Percentiles rank a stretch among this genome's conserved stretches.
Conservation (phyloP, 2,329 filamentous ascomycete species). For the Coniochaeta pulveracea region DNA sequence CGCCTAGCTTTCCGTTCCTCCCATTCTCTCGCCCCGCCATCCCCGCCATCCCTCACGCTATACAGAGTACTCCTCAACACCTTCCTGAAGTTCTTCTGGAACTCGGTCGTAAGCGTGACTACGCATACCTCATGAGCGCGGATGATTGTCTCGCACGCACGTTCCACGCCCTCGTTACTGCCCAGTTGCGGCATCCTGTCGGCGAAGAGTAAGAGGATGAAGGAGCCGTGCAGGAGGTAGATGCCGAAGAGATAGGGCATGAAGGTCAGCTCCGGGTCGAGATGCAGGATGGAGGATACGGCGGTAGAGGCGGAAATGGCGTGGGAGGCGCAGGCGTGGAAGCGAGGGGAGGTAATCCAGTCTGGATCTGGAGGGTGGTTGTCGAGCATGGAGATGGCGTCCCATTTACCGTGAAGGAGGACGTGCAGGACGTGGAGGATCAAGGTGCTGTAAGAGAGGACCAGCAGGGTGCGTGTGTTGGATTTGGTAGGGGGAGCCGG, state of each 20-base stretch:
- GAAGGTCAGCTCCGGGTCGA: conserved; percentile 37
- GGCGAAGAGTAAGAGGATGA: conserved; percentile 35
- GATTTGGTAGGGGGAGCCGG: conserved; percentile 8
- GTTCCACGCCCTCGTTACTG: conserved; percentile 30
- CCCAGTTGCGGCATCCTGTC: conserved; percentile 36
- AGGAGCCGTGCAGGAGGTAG: conserved; percentile 38
- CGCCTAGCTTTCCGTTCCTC: conserved; percentile 32
- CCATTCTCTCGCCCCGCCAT: conserved; percentile 25
- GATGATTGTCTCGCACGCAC: conserved; percentile 37
- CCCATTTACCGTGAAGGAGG: conserved; percentile 36
- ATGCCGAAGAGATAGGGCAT: conserved; percentile 42
- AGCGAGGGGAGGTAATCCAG: conserved; percentile 34
- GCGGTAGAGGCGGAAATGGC: conserved; percentile 33
- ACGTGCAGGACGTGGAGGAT: conserved; percentile 36
- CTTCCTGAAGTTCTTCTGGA: conserved; percentile 44
- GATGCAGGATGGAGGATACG: conserved; percentile 30
- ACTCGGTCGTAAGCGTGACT: conserved; percentile 36
- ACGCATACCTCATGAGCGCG: conserved; percentile 38
- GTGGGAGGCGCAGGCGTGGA: conserved; percentile 32
- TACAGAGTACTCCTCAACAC: conserved; percentile 37
- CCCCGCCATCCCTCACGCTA: no score
- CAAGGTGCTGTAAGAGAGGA: conserved; percentile 34
- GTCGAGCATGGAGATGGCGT: conserved; percentile 36
- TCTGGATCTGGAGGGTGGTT: conserved; percentile 33
- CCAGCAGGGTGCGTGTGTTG: conserved; percentile 23